A percentile compares a stretch with the other conserved stretches of the same genome.
These are phyloP conservation scores for Aegilops longissima DNA, from an alignment of 176 grass and related monocot genomes.

Conservation along the genomic window DNA sequence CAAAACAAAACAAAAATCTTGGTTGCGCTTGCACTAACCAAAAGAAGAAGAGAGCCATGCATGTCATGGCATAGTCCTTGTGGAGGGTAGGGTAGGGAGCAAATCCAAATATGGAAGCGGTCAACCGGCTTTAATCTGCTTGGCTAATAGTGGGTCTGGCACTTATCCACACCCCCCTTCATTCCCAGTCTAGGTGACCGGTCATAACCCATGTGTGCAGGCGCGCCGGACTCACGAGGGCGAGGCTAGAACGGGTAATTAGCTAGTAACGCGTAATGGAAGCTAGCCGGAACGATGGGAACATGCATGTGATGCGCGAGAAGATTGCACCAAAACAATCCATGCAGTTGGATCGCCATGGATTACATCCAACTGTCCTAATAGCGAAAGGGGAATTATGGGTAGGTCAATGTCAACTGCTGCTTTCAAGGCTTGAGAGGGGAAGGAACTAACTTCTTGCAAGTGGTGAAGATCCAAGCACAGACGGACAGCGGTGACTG, in stretches of 20 bases:
- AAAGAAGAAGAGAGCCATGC: background rate
- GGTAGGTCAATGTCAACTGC: background rate
- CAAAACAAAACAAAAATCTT: background rate
- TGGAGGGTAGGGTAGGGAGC: background rate
- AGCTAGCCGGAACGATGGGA: conserved; percentile 28
- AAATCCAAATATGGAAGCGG: background rate
- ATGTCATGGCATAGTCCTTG: background rate
- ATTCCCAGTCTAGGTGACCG: background rate
- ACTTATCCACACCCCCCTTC: background rate
- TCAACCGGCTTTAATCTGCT: background rate
- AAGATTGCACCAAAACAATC: background rate
- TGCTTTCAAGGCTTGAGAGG: background rate
- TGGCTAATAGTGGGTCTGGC: conserved; percentile 26
- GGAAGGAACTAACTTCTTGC: conserved; percentile 4
- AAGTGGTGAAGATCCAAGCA: conserved; percentile 17
- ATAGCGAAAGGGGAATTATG: background rate
- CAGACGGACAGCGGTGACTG: background rate
- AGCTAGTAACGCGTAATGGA: conserved; percentile 19
- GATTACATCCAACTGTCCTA: background rate
- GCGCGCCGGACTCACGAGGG: background rate
- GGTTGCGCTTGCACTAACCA: background rate
- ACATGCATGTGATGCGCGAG: background rate
- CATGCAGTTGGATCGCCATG: background rate
- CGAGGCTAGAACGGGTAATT: background rate
- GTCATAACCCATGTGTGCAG: background rate